These are phyloP conservation scores for Eucalyptus leucophloia DNA, from an alignment of 345 rosid species.

Conservation along the genomic window DNA sequence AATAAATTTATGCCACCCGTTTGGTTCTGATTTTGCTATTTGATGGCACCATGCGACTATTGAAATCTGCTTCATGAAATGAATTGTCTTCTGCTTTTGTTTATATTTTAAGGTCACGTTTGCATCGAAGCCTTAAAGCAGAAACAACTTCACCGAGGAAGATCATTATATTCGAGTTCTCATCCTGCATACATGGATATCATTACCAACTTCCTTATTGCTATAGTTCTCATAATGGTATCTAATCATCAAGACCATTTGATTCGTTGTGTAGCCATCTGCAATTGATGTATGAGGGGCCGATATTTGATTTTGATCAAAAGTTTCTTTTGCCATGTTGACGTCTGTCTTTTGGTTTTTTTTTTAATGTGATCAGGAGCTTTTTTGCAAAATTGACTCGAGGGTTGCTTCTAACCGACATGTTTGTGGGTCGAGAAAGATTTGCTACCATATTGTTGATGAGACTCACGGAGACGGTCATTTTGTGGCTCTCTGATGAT, in stretches of 20 bases:
- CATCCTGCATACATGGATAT: not conserved
- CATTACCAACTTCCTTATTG: not conserved
- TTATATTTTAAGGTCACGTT: not conserved
- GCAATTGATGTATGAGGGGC: not conserved
- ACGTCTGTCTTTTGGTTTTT: not conserved
- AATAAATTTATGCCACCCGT: not conserved
- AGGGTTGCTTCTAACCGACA: slow-evolving; percentile 46
- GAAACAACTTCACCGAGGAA: not conserved
- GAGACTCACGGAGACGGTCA: slow-evolving; percentile 84
- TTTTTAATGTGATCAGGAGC: slow-evolving; percentile 29
- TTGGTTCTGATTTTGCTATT: not conserved
- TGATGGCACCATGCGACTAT: not conserved
- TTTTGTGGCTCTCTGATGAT: slow-evolving; percentile 92
- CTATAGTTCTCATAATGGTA: not conserved
- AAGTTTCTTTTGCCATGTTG: not conserved
- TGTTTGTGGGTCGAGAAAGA: slow-evolving; percentile 86
- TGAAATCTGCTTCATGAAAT: not conserved
- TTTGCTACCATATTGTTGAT: slow-evolving; percentile 75
- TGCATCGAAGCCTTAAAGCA: not conserved
- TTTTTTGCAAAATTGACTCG: slow-evolving; percentile 51
- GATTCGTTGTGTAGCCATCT: not conserved
- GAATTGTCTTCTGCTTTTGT: not conserved
- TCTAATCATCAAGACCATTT: not conserved
- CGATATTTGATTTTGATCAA: not conserved
- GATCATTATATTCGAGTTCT: not conserved